Conservation (phyloP, 768 basidiomycete genomes). For the Pleurotus salmoneostramineus region DNA sequence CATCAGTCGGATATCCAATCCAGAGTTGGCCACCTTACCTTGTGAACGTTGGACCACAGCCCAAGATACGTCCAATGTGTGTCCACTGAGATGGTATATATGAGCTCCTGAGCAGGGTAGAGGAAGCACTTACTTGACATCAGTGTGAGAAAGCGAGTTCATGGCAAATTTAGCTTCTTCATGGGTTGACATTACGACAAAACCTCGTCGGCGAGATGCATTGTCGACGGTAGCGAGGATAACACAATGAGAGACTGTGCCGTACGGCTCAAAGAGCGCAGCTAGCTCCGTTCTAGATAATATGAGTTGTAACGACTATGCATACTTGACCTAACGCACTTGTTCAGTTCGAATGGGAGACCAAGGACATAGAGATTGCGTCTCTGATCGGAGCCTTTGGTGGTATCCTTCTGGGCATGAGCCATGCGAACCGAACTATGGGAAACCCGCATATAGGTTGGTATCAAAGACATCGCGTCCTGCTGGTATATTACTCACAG, state of each 20-base stretch:
- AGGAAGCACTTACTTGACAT: conserved; percentile 51
- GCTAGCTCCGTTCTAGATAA: conserved; percentile 48
- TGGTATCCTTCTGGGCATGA: conserved; percentile 16
- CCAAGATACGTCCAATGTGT: conserved; percentile 80
- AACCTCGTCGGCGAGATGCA: conserved; percentile 78
- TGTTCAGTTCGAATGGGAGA: conserved; percentile 75
- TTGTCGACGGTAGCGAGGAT: conserved; percentile 84
- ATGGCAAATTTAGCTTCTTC: conserved; percentile 71
- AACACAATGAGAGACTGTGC: conserved; percentile 70
- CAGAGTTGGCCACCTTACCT: conserved; percentile 34
- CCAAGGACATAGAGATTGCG: conserved; percentile 85
- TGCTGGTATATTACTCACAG: conserved; percentile 39
- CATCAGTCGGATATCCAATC: neutral
- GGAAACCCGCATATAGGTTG: neutral
- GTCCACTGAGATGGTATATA: conserved; percentile 43
- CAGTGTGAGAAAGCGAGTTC: conserved; percentile 59
- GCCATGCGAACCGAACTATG: neutral
- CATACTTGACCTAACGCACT: conserved; percentile 36
- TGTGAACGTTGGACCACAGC: conserved; percentile 85
- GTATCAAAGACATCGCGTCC: neutral
- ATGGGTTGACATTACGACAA: conserved; percentile 76
- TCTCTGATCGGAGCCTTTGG: conserved; percentile 43
- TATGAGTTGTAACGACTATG: no score
- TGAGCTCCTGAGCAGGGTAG: neutral
- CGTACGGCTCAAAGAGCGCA: conserved; percentile 58